phyloP scores from a whole-genome alignment of 345 rosid species.

The Abelmoschus esculentus region DNA sequence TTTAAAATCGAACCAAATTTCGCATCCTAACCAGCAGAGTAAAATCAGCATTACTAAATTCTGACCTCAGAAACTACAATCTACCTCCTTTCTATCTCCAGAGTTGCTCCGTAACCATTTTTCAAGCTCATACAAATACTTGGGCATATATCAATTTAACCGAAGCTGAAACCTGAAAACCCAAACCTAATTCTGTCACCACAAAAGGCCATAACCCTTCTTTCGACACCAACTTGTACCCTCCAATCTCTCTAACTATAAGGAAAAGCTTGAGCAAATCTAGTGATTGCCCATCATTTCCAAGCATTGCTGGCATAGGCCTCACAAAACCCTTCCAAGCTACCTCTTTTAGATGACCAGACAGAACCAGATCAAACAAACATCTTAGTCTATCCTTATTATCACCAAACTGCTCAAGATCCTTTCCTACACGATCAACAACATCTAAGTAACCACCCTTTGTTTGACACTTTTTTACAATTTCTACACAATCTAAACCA shows the following conservation, averaged over 20 bases:
- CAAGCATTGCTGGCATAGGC: slow-evolving; percentile 43
- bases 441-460: slow-evolving; percentile 13
- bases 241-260: slow-evolving; percentile 51
- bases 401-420: slow-evolving; percentile 23
- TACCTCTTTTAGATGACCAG: slow-evolving; percentile 36
- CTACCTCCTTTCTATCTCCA: slow-evolving; percentile 14
- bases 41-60: not conserved
- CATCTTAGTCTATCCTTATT: slow-evolving; percentile 27
- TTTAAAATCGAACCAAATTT: slow-evolving; percentile 2
- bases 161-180: slow-evolving; percentile 24
- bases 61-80: not conserved
- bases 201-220: slow-evolving; percentile 49
- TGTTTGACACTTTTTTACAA: slow-evolving; percentile 3
- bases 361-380: slow-evolving; percentile 49
- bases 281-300: slow-evolving; percentile 42
- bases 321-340: slow-evolving; percentile 28
- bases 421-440: slow-evolving; percentile 13
- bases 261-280: slow-evolving; percentile 65
- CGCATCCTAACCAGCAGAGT: not conserved
- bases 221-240: slow-evolving; percentile 43
- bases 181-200: slow-evolving; percentile 44
- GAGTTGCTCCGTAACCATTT: slow-evolving; percentile 30
- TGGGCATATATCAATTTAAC: slow-evolving; percentile 43
- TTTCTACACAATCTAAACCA: slow-evolving; percentile 23
- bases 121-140: slow-evolving; percentile 51